These are phyloP conservation scores for Amorphotheca resinae DNA, from an alignment of 495 filamentous ascomycete genomes.

Conservation along the genomic window DNA sequence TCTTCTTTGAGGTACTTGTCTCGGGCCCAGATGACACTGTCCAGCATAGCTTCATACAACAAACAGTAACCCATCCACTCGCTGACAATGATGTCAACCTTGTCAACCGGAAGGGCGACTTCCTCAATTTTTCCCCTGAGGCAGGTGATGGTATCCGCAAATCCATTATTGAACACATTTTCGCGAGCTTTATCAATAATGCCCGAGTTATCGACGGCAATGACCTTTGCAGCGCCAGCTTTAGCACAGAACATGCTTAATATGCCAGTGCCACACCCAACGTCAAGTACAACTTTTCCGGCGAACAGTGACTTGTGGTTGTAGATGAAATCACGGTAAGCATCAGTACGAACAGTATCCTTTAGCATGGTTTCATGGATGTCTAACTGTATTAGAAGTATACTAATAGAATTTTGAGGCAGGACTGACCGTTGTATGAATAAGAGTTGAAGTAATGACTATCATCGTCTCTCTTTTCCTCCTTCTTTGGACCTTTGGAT, in stretches of 20 bases:
- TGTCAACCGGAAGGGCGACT: conserved; percentile 68
- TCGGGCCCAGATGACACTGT: conserved; percentile 86
- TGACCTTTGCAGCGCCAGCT: conserved; percentile 86
- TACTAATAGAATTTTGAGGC: background rate
- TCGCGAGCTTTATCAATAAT: conserved; percentile 92
- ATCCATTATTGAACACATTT: conserved; percentile 77
- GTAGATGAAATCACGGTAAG: conserved; percentile 97
- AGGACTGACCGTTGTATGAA: conserved; percentile 51
- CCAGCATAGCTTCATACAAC: conserved; percentile 96
- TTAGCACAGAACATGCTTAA: conserved; percentile 84
- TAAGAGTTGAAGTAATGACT: conserved; percentile 77
- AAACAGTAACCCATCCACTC: conserved; percentile 99
- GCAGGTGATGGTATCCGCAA: conserved; percentile 74
- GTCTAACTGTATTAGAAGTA: conserved; percentile 30
- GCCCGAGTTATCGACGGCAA: conserved; percentile 93
- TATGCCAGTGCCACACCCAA: conserved; percentile 85
- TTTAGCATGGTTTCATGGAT: conserved; percentile 94
- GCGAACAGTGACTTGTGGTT: conserved; percentile 93
- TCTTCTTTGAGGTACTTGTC: conserved; percentile 77
- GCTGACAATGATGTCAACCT: conserved; percentile 97
- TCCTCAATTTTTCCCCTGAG: conserved; percentile 97
- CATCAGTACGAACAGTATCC: conserved; percentile 88
- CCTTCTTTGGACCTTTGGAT: conserved; percentile 11
- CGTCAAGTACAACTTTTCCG: conserved; percentile 94
- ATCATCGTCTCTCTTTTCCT: conserved; percentile 37